Evolutionary conservation across 2,329 filamentous ascomycete genomes (phyloP).

Genomic region (Alternaria alternata): DNA sequence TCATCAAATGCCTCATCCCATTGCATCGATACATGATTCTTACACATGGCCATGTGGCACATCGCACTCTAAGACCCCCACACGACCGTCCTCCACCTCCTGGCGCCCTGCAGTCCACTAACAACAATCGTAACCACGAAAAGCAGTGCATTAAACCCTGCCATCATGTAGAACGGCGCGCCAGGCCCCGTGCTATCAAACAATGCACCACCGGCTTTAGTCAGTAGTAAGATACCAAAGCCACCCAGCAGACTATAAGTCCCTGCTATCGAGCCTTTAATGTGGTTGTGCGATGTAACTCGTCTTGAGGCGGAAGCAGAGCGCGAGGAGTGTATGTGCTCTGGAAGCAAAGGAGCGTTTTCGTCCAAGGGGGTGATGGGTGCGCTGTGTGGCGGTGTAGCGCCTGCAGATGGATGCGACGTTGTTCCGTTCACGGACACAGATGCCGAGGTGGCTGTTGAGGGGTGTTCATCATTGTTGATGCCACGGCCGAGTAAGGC

Average conservation of each 20-base stretch:
- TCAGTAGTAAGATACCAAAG: slow-evolving; percentile 86
- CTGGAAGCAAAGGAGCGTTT: slow-evolving; percentile 39
- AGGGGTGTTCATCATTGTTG: slow-evolving; percentile 57
- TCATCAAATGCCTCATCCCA: background rate
- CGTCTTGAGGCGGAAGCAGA: background rate
- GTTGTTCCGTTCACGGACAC: slow-evolving; percentile 21
- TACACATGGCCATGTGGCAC: background rate
- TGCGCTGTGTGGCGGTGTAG: slow-evolving; percentile 44
- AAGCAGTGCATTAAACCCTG: slow-evolving; percentile 80
- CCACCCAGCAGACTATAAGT: slow-evolving; percentile 93
- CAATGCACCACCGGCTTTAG: slow-evolving; percentile 85
- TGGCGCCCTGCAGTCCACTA: slow-evolving; percentile 18
- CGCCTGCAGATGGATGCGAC: slow-evolving; percentile 43
- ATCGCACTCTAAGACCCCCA: background rate
- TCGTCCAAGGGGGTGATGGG: slow-evolving; percentile 39
- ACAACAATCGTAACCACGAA: slow-evolving; percentile 58
- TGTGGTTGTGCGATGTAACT: slow-evolving; percentile 55
- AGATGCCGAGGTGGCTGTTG: slow-evolving; percentile 9
- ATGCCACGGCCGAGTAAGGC: slow-evolving; percentile 85
- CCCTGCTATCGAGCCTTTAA: slow-evolving; percentile 94
- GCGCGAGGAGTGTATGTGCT: slow-evolving; percentile 14
- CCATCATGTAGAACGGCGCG: slow-evolving; percentile 95
- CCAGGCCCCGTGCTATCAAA: slow-evolving; percentile 80
- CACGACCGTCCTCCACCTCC: slow-evolving; percentile 10
- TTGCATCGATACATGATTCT: background rate